Base-by-base conservation (phyloP, 164 flowering plant genomes). In the Macadamia integrifolia region DNA sequence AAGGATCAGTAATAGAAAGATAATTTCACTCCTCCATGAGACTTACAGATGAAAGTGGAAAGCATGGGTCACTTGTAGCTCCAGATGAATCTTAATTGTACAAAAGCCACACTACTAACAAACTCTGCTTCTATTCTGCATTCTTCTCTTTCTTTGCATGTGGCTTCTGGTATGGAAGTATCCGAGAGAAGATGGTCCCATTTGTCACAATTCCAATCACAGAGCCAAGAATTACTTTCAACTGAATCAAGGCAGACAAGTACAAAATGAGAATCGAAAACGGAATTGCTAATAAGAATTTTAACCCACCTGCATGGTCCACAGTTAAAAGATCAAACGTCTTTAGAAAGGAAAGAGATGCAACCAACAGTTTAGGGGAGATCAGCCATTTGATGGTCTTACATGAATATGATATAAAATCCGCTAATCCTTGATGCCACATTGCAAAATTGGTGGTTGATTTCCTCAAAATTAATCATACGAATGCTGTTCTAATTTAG, bases 121-220 rank as follows among this genome's bases (percentile, higher is more conserved):
- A 49, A 49, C 11, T 49, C 11, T 56, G 35, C 58, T 44, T 72
- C 79, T 76, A 88, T 70, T 88, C 79, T 3, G 52, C 71, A 81
- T 94, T 92, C 90, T 88, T 90, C 65, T 80, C 93, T 74, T 84
- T 85, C 84, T 77, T 78, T 10, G 59, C 79, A 4, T 71, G 59
- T 3, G 88, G 83, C 74, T 81, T 90, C 69, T 65, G 80, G 80
- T 92, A 94, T 61, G 81, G 0, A 35, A 89, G 68, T 66, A 92
- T 92, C 79, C 92, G 99, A 75, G 87, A 77, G 72, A 94, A 76
- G 71, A 94, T 77, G 66, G 92, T 86, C 40, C 92, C 95, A 69
- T 94, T 94, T 12, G 85, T 83, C 66, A 85, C 29, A 23, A 89
- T 70, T 49, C 93, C 95, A 62, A 90, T 74, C 29, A 78, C 77